Evolutionary conservation across 2,329 filamentous ascomycete genomes (phyloP).

Genomic region (Scopulariopsis brevicaulis): DNA sequence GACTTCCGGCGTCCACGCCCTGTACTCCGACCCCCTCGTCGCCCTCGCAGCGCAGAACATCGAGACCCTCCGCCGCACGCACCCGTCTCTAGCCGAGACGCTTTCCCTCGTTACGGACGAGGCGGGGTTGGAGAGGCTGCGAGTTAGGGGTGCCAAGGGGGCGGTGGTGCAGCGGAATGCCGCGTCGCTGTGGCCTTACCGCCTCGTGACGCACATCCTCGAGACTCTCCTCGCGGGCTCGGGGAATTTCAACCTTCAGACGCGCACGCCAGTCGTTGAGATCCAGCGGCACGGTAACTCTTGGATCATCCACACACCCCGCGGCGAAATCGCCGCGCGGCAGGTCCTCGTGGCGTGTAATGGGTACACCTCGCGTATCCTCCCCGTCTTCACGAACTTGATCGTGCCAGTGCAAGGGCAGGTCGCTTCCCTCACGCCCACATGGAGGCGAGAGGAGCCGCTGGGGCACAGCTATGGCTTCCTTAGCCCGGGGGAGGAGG

Average conservation of each 20-base stretch:
- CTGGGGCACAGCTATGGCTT: conserved; percentile 55
- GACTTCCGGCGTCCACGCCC: conserved; percentile 51
- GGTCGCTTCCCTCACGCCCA: conserved; percentile 52
- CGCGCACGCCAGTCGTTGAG: conserved; percentile 52
- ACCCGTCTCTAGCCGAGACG: conserved; percentile 45
- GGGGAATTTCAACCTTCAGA: conserved; percentile 58
- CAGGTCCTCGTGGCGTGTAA: conserved; percentile 72
- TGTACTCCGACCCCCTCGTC: conserved; percentile 46
- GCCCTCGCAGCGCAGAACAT: conserved; percentile 38
- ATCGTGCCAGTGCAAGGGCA: conserved; percentile 71
- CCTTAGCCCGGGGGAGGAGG: conserved; percentile 26
- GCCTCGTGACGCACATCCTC: conserved; percentile 63
- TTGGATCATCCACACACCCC: conserved; percentile 56
- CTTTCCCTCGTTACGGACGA: conserved; percentile 26
- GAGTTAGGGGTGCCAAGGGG: conserved; percentile 45
- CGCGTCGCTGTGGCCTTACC: conserved; percentile 72
- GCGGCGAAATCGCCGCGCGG: conserved; percentile 52
- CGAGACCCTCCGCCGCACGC: conserved; percentile 29
- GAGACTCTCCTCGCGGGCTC: conserved; percentile 39
- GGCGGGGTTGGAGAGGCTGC: conserved; percentile 32
- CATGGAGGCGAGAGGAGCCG: conserved; percentile 11
- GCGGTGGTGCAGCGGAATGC: conserved; percentile 55
- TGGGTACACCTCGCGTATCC: conserved; percentile 66
- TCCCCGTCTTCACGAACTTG: conserved; percentile 56
- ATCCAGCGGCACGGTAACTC: conserved; percentile 23